These are phyloP conservation scores for Thielaviopsis musarum DNA, from an alignment of 2,329 filamentous ascomycete species.

Conservation along the genomic window DNA sequence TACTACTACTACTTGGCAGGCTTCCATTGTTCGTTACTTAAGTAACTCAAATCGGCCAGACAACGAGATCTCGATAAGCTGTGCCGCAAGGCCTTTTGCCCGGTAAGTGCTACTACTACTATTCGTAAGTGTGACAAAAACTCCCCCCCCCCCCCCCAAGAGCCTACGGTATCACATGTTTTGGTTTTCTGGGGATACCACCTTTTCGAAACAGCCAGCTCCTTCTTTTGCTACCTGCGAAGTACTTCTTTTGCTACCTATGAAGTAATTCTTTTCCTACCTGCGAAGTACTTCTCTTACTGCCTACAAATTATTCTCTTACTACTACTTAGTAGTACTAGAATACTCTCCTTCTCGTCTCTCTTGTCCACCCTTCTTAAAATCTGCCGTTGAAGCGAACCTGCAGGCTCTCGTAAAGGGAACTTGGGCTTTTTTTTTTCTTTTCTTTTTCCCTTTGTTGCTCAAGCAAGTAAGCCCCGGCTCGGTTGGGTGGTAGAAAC, in stretches of 20 bases:
- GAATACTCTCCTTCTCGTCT: background rate
- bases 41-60: background rate
- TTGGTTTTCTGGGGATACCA: no score
- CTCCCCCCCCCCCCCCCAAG: background rate
- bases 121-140: no score
- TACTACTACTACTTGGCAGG: background rate
- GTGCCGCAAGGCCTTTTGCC: background rate
- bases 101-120: no score
- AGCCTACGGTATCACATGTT: no score
- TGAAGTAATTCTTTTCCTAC: no score
- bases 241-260: no score
- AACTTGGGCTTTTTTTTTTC: background rate
- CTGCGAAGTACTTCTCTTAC: no score
- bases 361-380: background rate
- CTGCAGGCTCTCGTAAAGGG: background rate
- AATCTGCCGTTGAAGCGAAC: background rate
- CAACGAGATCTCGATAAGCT: background rate
- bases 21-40: background rate
- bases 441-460: no score
- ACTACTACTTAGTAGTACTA: no score
- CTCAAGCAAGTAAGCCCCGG: no score
- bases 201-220: background rate
- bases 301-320: no score
- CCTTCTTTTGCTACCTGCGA: background rate
- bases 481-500: background rate